Base-by-base conservation (phyloP, 352 stramenopile genomes). In the Pythium guiyangense region DNA sequence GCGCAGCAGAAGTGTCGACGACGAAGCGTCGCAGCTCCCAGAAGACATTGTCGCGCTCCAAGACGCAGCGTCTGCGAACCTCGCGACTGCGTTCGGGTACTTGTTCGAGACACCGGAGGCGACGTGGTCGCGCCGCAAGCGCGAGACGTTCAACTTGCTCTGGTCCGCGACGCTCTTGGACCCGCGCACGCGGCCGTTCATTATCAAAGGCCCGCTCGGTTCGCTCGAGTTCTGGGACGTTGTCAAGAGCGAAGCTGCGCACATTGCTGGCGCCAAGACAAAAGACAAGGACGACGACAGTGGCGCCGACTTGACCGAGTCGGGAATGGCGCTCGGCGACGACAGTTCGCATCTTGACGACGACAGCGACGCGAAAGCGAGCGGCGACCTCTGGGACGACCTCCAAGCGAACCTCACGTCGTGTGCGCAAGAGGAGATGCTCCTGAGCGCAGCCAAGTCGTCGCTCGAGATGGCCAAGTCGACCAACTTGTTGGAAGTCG, bases 91-190 rank as follows among this genome's bases (percentile, higher is more conserved):
- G 45, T 91, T 91, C 42, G 81, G 78, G 1, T 73, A 88, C 44
- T 57, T 91, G 11, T 89, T 89, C 42, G 54, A 61, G 6, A 60
- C 66, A 1, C 78, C 81, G 6, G 64, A 76, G 0, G 59, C 59
- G 27, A 68, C 56, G 25, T 89, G 79, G 81, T 62, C 52, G 2
- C 39, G 40, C 27, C 52, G 70, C 14, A 84, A 84, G 46, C 74
- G 69, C 3, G 63, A 71, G 47, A 86, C 68, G 9, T 91, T 91
- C 53, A 83, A 88, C 29, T 57, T 79, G 15, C 52, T 89, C 26
- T 91, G 81, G 81, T 78, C 66, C 3, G 77, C 81, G 31, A 91
- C 81, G 8, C 69, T 91, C 49, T 54, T 91, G 39, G 81, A 91
- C 49, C 81, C 81, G 44, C 78, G 81, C 4, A 91, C 81, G n/a